These are phyloP conservation scores for Clathrospora elynae DNA, from an alignment of 2,329 filamentous ascomycete species.

Conservation along the genomic window DNA sequence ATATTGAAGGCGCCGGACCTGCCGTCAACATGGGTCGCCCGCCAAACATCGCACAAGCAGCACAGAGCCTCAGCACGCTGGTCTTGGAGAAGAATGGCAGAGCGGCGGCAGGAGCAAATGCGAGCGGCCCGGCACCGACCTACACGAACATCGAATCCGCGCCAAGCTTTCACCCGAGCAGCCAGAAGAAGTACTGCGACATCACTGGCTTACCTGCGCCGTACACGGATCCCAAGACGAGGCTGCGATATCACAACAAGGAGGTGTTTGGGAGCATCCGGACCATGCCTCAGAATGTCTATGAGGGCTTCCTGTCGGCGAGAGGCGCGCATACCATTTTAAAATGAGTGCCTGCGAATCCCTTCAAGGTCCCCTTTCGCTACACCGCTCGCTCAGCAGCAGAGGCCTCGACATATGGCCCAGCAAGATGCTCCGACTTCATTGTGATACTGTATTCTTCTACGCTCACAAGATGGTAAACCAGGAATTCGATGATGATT, in stretches of 20 bases:
- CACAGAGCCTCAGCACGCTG: conserved; percentile 81
- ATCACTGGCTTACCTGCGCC: conserved; percentile 89
- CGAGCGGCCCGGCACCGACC: conserved; percentile 69
- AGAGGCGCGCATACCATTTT: conserved; percentile 90
- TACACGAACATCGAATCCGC: conserved; percentile 98
- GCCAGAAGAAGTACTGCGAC: conserved; percentile 91
- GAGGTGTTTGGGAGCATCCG: conserved; percentile 89
- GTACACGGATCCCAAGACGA: conserved; percentile 93
- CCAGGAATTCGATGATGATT: conserved; percentile 73
- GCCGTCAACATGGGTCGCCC: conserved; percentile 67
- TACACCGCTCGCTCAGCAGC: too few species aligned
- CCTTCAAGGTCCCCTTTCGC: too few species aligned
- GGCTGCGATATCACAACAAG: conserved; percentile 87
- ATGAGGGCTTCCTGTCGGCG: conserved; percentile 87
- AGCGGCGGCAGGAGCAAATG: conserved; percentile 33
- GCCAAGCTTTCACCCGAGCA: conserved; percentile 77
- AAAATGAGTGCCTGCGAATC: conserved; percentile 65
- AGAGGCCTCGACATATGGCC: conserved; percentile 79
- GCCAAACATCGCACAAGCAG: conserved; percentile 82
- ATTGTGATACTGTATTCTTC: conserved; percentile 77
- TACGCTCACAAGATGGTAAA: conserved; percentile 81
- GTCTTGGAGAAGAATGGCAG: conserved; percentile 79
- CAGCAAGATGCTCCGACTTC: conserved; percentile 98
- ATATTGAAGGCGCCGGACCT: conserved; percentile 50
- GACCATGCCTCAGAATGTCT: conserved; percentile 76